A percentile compares a stretch with the other conserved stretches of the same genome.
Evolutionary conservation across 2,329 filamentous ascomycete species (phyloP).

Genomic region (Aspergillus novofumigatus): DNA sequence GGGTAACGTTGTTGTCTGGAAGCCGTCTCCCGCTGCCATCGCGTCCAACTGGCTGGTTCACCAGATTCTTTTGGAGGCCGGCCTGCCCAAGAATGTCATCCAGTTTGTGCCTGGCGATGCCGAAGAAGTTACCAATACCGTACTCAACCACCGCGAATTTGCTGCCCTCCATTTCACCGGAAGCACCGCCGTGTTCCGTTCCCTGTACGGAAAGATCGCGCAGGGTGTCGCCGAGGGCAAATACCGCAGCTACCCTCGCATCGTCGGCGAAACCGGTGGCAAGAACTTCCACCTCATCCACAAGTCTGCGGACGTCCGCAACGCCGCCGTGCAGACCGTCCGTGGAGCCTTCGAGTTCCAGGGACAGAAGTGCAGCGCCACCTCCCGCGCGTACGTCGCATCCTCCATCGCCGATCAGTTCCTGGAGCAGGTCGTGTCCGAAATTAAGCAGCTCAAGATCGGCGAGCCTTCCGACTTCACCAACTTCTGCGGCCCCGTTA

Average conservation of each 20-base stretch:
- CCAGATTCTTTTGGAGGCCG: constrained; percentile 85
- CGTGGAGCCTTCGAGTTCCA: constrained; percentile 88
- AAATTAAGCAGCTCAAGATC: constrained; percentile 66
- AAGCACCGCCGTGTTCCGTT: constrained; percentile 85
- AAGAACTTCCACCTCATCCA: constrained; percentile 93
- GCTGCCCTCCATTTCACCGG: constrained; percentile 94
- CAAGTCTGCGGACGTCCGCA: constrained; percentile 69
- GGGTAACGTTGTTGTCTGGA: constrained; percentile 95
- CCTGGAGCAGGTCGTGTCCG: constrained; percentile 61
- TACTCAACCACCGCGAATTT: constrained; percentile 73
- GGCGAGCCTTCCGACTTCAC: constrained; percentile 66
- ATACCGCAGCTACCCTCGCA: constrained; percentile 80
- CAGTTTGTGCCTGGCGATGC: constrained; percentile 91
- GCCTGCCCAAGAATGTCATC: constrained; percentile 82
- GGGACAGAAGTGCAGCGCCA: constrained; percentile 87
- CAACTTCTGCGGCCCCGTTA: constrained; percentile 85
- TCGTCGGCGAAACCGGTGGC: constrained; percentile 86
- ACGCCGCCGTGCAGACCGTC: constrained; percentile 76
- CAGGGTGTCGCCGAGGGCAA: constrained; percentile 73
- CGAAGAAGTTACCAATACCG: constrained; percentile 72
- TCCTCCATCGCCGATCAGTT: constrained; percentile 71
- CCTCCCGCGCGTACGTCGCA: constrained; percentile 74
- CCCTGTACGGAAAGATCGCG: constrained; percentile 82
- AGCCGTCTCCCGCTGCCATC: constrained; percentile 85
- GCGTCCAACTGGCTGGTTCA: constrained; percentile 90